Base-by-base conservation (phyloP, 148 eudicot species). In the Chenopodium album region DNA sequence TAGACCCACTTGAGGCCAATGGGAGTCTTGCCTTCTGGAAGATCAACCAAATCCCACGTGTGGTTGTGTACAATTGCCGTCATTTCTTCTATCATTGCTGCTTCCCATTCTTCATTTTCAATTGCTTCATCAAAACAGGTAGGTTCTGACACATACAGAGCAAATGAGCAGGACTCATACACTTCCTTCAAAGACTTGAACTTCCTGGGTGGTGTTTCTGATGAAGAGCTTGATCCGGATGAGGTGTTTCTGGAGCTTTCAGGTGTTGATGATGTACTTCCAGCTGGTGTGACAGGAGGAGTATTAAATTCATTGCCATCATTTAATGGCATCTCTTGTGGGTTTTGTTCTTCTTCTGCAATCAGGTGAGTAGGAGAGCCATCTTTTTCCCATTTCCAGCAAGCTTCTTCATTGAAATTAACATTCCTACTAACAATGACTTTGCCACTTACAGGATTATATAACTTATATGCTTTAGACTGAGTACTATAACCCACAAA, bases 391-490 rank as follows among this genome's bases (percentile, higher is more conserved):
- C 78, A 75, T 2, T 29, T 75, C 41, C 59, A 54, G 0, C 65
- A 9, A 1, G 22, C 63, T 16, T 16, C 63, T 59, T 59, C 63
- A 59, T 59, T 59, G 9, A 59, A 59, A 3, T 2, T 34, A 14
- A 75, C 65, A 75, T 75, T 28, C 77, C 63, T 74, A 9, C 63
- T 74, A 50, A 74, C 14, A 3, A 74, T 2, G 1, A 74, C 77
- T 50, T 56, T 54, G 11, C 66, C 65, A 75, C 78, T 75, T 1
- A 75, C 34, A 29, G 20, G 66, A 17, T 56, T 54, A 75, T 54
- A 54, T 54, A 75, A 16, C 46, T 54, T 56, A 29, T 28, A 75
- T 67, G 78, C 78, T 75, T 75, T 56, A 13, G 78, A 54, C 7
- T 56, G 11, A 16, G 78, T 14, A 14, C 14, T 75, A 28, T 52